Base-by-base conservation (phyloP, 1,284 basidiomycete species). In the Phenoliferia sp. region DNA sequence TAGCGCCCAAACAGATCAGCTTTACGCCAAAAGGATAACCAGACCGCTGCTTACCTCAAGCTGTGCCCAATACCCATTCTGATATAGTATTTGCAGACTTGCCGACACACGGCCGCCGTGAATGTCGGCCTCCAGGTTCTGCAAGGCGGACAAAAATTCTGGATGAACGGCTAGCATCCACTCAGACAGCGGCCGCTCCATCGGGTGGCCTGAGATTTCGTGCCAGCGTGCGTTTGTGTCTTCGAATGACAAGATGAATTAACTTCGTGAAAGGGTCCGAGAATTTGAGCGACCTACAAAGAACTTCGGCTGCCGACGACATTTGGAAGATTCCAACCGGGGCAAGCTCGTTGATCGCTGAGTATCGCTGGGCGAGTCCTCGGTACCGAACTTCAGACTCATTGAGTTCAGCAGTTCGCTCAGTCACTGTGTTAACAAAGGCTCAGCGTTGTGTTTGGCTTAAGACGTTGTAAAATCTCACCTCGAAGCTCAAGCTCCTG, bases 251-350 rank as follows among this genome's bases (percentile, higher is more conserved):
- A 44, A 44, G 39, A 26, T 65, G 65, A 32, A 55, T 34, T 39
- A 66, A 31, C 59, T 59, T n/a, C 9, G 29, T 12, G 39, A n/a
- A 15, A 59, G 48, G 12, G n/a, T 28, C 0, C 12, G 39, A 44
- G 36, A 0, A 12, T 2, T 1, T n/a, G 31, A 33, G 1, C 17
- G 58, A 54, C 16, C 65, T 65, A 65, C 70, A 73, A 1, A 63
- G 33, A n/a, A 72, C 67, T 28, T 59, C 33, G 26, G 74, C 74
- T 15, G 62, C 56, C 1, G 59, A 39, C 52, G 71, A 64, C 35
- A 69, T 68, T 52, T 70, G 66, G 48, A 74, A 65, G 35, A 77
- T 74, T 17, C 76, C 76, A 54, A 76, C 75, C 19, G 75, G 76
- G 10, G 72, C 68, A 26, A 77, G 70, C 44, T 72, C 70, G 1